Percentiles rank a stretch among this genome's conserved stretches.
These are phyloP conservation scores for Begonia loranthoides DNA, from an alignment of 306 rosid genomes.

Conservation along the genomic window DNA sequence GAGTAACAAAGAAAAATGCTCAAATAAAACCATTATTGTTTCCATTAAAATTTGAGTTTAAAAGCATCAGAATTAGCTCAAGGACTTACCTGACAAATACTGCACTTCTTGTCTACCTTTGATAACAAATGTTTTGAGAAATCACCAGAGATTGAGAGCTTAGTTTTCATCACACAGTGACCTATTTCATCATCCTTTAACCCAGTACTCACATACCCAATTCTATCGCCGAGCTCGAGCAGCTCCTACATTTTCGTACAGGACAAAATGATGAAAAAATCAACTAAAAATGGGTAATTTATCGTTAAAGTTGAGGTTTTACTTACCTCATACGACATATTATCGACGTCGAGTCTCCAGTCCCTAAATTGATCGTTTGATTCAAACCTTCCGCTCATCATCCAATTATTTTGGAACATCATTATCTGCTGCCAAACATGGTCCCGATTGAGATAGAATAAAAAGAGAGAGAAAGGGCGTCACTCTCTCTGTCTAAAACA, in stretches of 20 bases:
- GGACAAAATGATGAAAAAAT: neutral
- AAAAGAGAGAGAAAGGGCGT: too few species aligned
- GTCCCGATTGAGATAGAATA: too few species aligned
- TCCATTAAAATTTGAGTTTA: too few species aligned
- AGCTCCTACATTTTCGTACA: constrained; percentile 37
- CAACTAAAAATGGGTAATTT: neutral
- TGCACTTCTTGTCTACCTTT: constrained; percentile 63
- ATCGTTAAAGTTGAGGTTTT: neutral
- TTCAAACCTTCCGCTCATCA: constrained; percentile 62
- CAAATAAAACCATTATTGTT: too few species aligned
- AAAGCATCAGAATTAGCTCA: too few species aligned
- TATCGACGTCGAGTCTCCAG: constrained; percentile 84
- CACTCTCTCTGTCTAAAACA: too few species aligned
- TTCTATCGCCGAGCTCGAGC: constrained; percentile 82
- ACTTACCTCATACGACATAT: constrained; percentile 82
- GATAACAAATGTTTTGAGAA: constrained; percentile 16
- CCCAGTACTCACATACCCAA: constrained; percentile 84
- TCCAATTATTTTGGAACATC: constrained; percentile 59
- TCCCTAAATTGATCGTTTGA: constrained; percentile 63
- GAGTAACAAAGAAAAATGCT: too few species aligned
- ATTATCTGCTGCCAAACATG: constrained; percentile 36
- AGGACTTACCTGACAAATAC: constrained; percentile 64
- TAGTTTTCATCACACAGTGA: constrained; percentile 34
- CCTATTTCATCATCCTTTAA: constrained; percentile 72
- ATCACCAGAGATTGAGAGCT: constrained; percentile 30